A percentile compares a stretch with the other conserved stretches of the same genome.
Evolutionary conservation across 1,284 basidiomycete genomes (phyloP).

Genomic region (Moesziomyces globuligerus): DNA sequence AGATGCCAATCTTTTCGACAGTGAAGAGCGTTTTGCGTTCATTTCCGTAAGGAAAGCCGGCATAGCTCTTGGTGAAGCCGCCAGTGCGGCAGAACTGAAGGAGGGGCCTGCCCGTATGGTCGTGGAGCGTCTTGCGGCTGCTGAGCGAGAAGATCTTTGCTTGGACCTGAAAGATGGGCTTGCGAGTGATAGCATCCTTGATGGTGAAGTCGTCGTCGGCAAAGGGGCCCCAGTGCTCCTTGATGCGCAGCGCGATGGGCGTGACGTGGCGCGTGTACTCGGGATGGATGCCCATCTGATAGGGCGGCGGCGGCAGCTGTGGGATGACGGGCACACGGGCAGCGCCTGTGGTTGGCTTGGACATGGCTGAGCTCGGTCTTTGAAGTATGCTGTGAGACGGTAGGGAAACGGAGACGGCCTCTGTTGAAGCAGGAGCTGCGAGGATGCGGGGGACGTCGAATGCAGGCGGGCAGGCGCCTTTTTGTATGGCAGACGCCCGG

Average conservation of each 20-base stretch:
- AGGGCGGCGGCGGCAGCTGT: conserved; percentile 21
- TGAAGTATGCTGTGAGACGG: too few relatives aligned
- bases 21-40: conserved; percentile 11
- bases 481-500: too few relatives aligned
- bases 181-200: conserved; percentile 41
- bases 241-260: conserved; percentile 39
- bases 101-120: conserved; percentile 12
- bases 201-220: conserved; percentile 43
- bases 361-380: too few relatives aligned
- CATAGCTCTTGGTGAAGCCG: not conserved
- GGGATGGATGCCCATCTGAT: conserved; percentile 32
- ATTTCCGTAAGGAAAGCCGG: not conserved
- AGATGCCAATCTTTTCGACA: conserved; percentile 15
- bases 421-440: too few relatives aligned
- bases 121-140: conserved; percentile 16
- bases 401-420: too few relatives aligned
- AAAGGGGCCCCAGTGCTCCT: conserved; percentile 27
- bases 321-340: not conserved
- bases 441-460: too few relatives aligned
- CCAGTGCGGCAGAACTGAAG: conserved; percentile 10
- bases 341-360: too few relatives aligned
- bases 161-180: conserved; percentile 27
- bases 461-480: too few relatives aligned
- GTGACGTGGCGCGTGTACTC: conserved; percentile 32
- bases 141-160: conserved; percentile 34